phyloP scores from a whole-genome alignment of 1,284 basidiomycete species.

The Mycosarcoma mackinlayi region DNA sequence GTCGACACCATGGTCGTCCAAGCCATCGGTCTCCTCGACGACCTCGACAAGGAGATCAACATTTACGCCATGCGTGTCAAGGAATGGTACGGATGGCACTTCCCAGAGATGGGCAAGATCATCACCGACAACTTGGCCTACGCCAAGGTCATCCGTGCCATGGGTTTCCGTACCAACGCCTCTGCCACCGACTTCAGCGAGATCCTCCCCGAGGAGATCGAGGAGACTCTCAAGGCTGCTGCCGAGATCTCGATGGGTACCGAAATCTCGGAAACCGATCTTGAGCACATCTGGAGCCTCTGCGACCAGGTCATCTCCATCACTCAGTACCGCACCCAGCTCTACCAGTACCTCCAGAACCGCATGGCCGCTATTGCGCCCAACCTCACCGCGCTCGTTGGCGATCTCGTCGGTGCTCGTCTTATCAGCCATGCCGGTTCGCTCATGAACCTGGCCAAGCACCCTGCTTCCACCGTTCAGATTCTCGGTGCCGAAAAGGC shows the following conservation, averaged over 20 bases:
- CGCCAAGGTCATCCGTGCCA: constrained; percentile 74
- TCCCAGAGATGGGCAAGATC: constrained; percentile 99
- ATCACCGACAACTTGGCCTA: constrained; percentile 96
- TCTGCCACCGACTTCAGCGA: constrained; percentile 84
- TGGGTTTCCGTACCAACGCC: constrained; percentile 82
- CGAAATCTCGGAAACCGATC: constrained; percentile 95
- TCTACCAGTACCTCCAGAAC: constrained; percentile 93
- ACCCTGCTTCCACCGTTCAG: constrained; percentile 97
- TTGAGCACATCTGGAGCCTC: constrained; percentile 90
- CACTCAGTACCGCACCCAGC: constrained; percentile 89
- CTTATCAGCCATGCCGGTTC: constrained; percentile 97
- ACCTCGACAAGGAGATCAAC: constrained; percentile 99
- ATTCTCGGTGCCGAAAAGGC: constrained; percentile 99
- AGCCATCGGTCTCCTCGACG: constrained; percentile 96
- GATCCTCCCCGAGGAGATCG: constrained; percentile 86
- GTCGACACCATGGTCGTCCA: constrained; percentile 99
- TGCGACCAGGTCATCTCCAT: constrained; percentile 98
- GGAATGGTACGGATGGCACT: constrained; percentile 99
- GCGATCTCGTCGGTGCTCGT: constrained; percentile 94
- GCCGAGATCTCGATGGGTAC: constrained; percentile 97
- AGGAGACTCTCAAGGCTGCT: constrained; percentile 88
- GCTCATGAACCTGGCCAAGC: constrained; percentile 91
- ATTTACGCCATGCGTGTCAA: constrained; percentile 99
- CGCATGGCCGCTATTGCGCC: constrained; percentile 98
- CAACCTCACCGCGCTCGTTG: constrained; percentile 93